These are phyloP conservation scores for Aspergillus fijiensis DNA, from an alignment of 2,329 filamentous ascomycete genomes.

Conservation along the genomic window DNA sequence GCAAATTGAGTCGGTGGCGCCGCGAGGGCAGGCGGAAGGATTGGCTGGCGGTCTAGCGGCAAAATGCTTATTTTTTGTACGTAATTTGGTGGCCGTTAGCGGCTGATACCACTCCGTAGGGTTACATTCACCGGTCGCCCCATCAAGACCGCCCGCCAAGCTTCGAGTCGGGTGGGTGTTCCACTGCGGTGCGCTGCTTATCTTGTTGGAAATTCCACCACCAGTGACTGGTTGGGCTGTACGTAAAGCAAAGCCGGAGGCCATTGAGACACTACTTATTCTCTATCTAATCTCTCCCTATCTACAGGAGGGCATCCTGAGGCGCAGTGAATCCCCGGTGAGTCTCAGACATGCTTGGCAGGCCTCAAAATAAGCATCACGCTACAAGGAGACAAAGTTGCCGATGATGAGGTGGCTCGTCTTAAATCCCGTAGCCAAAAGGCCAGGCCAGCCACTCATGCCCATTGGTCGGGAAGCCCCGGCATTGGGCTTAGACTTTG, in stretches of 20 bases:
- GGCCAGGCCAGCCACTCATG: too few relatives aligned
- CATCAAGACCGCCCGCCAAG: background rate
- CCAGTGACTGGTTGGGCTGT: background rate
- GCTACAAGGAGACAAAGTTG: background rate
- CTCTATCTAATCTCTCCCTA: background rate
- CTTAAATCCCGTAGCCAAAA: too few relatives aligned
- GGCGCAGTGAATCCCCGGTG: too few relatives aligned
- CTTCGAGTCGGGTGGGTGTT: background rate
- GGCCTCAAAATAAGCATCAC: background rate
- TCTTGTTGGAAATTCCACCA: too few relatives aligned
- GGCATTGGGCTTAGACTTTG: too few relatives aligned
- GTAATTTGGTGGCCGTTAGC: background rate
- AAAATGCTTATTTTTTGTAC: background rate
- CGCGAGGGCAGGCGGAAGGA: background rate
- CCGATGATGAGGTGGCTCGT: background rate
- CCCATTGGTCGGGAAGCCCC: too few relatives aligned
- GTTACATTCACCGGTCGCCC: background rate
- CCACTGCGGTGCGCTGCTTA: too few relatives aligned
- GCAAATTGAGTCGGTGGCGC: background rate
- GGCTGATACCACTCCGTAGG: background rate
- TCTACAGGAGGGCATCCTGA: background rate
- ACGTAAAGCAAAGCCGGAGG: background rate
- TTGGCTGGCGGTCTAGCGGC: background rate
- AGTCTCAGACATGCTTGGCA: too few relatives aligned
- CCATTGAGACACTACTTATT: background rate